Percentiles rank a stretch among this genome's conserved stretches.
These are phyloP conservation scores for Lentithecium fluviatile DNA, from an alignment of 495 filamentous ascomycete genomes.

Conservation along the genomic window DNA sequence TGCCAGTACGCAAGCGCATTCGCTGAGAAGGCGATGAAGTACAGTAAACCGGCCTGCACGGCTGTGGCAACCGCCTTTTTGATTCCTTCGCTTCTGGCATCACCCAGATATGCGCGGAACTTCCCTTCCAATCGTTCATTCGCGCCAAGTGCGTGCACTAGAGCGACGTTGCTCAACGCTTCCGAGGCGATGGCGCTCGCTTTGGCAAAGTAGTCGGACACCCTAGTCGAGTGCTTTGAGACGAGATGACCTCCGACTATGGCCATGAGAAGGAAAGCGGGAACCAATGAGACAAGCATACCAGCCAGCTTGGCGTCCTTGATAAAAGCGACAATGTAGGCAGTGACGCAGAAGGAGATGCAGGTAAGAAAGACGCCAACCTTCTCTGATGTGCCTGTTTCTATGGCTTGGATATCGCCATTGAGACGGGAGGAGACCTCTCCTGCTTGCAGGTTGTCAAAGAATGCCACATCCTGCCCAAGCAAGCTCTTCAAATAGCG, in stretches of 20 bases:
- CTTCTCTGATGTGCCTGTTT: slow-evolving; percentile 48
- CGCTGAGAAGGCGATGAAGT: slow-evolving; percentile 64
- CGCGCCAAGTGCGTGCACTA: slow-evolving; percentile 54
- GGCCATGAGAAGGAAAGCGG: slow-evolving; percentile 65
- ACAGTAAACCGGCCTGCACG: slow-evolving; percentile 62
- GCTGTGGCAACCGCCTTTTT: slow-evolving; percentile 61
- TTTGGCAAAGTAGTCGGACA: slow-evolving; percentile 52
- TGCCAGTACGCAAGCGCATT: slow-evolving; percentile 69
- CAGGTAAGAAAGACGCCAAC: slow-evolving; percentile 40
- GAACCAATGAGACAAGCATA: slow-evolving; percentile 60
- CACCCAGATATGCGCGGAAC: slow-evolving; percentile 50
- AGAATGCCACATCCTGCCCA: slow-evolving; percentile 87
- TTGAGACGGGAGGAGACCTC: slow-evolving; percentile 93
- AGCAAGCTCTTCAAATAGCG: slow-evolving; percentile 79
- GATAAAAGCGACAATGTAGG: slow-evolving; percentile 42
- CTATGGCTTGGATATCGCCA: slow-evolving; percentile 61
- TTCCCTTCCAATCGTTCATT: slow-evolving; percentile 52
- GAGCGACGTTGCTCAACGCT: slow-evolving; percentile 48
- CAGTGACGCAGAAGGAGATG: slow-evolving; percentile 39
- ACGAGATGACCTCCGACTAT: slow-evolving; percentile 60
- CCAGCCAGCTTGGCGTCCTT: slow-evolving; percentile 53
- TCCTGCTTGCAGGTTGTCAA: slow-evolving; percentile 85
- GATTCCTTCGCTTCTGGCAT: slow-evolving; percentile 52
- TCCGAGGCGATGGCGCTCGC: slow-evolving; percentile 53
- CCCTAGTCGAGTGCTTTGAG: slow-evolving; percentile 56